phyloP scores from a whole-genome alignment of 768 basidiomycete species.

The Tricholoma sp. region DNA sequence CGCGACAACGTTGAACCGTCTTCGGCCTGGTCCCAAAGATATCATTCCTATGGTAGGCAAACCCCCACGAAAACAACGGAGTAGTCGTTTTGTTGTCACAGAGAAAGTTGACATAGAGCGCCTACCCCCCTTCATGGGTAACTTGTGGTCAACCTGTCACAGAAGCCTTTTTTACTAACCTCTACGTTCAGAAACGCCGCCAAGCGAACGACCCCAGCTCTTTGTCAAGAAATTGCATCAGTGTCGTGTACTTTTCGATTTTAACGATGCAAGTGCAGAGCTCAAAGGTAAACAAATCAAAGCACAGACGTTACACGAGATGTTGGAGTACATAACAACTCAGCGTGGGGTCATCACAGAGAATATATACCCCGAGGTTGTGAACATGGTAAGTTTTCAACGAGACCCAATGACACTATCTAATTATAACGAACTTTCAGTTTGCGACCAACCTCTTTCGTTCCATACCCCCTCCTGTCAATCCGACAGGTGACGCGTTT shows the following conservation, averaged over 20 bases:
- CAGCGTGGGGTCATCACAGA: conserved; percentile 96
- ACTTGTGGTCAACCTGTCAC: background rate
- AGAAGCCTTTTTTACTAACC: conserved; percentile 2
- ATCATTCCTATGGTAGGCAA: conserved; percentile 96
- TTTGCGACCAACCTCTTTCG: conserved; percentile 98
- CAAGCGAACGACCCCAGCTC: conserved; percentile 81
- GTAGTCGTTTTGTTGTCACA: conserved; percentile 92
- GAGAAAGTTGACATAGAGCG: conserved; percentile 97
- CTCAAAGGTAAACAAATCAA: conserved; percentile 98
- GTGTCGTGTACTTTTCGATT: conserved; percentile 96
- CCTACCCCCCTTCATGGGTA: conserved; percentile 86
- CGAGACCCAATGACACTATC: background rate
- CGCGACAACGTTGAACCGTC: conserved; percentile 63
- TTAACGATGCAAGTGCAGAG: conserved; percentile 95
- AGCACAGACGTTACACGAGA: conserved; percentile 94
- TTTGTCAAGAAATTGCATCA: conserved; percentile 95
- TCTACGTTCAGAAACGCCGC: conserved; percentile 68
- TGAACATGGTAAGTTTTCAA: conserved; percentile 77
- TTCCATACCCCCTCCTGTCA: conserved; percentile 98
- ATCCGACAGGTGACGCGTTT: conserved; percentile 96
- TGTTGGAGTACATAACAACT: conserved; percentile 98
- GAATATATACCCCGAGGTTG: conserved; percentile 96
- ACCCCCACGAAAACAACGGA: conserved; percentile 95
- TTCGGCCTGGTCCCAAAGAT: conserved; percentile 85
- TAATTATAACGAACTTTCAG: conserved; percentile 34